Conservation (phyloP, 176 grass and related monocot genomes). For the Bromus sterilis region DNA sequence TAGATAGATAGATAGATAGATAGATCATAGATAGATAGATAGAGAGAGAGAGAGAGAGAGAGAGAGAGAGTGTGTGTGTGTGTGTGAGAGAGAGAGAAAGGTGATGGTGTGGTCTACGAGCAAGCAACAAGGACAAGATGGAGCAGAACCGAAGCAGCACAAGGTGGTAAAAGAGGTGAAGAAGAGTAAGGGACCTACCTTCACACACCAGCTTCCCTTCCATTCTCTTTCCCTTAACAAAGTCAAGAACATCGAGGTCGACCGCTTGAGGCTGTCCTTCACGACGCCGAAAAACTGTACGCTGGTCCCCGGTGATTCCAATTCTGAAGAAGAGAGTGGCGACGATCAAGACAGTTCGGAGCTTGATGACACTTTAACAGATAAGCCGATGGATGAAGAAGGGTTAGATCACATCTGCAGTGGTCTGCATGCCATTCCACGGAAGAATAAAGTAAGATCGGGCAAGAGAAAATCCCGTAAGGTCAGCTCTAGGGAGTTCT, state of each 20-base stretch:
- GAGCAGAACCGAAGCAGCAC: background rate
- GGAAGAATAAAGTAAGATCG: background rate
- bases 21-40: too few relatives aligned
- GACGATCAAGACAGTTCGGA: background rate
- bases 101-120: background rate
- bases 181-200: background rate
- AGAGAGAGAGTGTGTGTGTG: too few relatives aligned
- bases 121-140: background rate
- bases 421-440: background rate
- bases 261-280: background rate
- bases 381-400: background rate
- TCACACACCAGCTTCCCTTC: conserved; percentile 32
- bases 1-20: too few relatives aligned
- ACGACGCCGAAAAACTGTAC: background rate
- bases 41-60: background rate
- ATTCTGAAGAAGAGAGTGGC: background rate
- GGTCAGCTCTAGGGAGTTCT: background rate
- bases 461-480: background rate
- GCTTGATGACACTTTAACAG: background rate
- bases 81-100: too few relatives aligned
- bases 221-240: conserved; percentile 25
- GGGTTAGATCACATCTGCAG: background rate
- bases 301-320: background rate
- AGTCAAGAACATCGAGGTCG: conserved; percentile 2
- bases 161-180: background rate